phyloP scores from a whole-genome alignment of 345 rosid genomes.

The Eucalyptus marginata region DNA sequence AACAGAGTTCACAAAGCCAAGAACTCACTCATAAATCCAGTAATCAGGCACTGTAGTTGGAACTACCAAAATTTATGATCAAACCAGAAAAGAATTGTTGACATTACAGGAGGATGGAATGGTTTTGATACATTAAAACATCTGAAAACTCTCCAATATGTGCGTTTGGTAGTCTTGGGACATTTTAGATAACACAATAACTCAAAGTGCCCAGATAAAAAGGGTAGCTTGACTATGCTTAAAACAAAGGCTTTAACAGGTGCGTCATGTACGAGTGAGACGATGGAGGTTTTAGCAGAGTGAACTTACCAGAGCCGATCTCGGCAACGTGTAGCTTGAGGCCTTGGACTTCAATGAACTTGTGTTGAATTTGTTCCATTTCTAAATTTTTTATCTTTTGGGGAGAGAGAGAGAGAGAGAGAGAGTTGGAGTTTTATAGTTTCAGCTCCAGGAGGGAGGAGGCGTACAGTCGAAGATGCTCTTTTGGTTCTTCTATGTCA shows the following conservation, averaged over 20 bases:
- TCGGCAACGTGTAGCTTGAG: constrained; percentile 34
- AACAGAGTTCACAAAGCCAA: not conserved
- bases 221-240: not conserved
- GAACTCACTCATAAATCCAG: not conserved
- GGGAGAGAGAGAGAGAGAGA: not conserved
- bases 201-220: not conserved
- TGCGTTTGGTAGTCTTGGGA: not conserved
- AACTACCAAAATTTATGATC: not conserved
- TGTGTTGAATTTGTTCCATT: constrained; percentile 38
- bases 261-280: not conserved
- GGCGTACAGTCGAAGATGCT: not conserved
- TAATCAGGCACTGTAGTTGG: not conserved
- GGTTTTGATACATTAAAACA: not conserved
- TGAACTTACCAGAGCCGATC: constrained; percentile 15
- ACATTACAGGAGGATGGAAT: not conserved
- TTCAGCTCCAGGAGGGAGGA: not conserved
- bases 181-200: not conserved
- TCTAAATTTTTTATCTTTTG: not conserved
- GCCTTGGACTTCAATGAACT: constrained; percentile 8
- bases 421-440: not conserved
- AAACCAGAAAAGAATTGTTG: not conserved
- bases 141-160: not conserved
- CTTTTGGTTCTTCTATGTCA: not conserved
- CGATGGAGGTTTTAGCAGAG: not conserved
- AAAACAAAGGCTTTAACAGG: not conserved